A percentile compares a stretch with the other conserved stretches of the same genome.
These are phyloP conservation scores for Schwanniomyces pseudopolymorphus DNA, from an alignment of 805 yeast genomes.

Conservation along the genomic window DNA sequence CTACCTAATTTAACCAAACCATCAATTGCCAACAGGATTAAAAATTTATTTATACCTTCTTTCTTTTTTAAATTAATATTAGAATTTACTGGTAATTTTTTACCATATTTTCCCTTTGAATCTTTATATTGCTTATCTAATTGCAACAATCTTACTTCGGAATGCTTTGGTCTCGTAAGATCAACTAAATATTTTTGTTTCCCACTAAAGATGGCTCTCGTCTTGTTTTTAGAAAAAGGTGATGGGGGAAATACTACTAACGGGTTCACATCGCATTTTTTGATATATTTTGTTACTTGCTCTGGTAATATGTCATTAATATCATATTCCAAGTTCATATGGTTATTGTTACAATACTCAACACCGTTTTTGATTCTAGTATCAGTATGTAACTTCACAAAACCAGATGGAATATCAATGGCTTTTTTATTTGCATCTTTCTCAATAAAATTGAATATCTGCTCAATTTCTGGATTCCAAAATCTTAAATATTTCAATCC, in stretches of 20 bases:
- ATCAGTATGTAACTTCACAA: conserved; percentile 14
- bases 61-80: conserved; percentile 7
- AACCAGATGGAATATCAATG: conserved; percentile 7
- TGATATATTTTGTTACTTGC: conserved; percentile 4
- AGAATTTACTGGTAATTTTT: conserved; percentile 8
- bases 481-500: conserved; percentile 29
- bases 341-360: conserved; percentile 1
- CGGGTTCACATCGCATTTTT: conserved; percentile 22
- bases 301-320: conserved; percentile 14
- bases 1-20: conserved; percentile 30
- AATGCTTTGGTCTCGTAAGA: conserved; percentile 23
- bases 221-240: conserved; percentile 20
- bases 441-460: conserved; percentile 13
- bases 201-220: conserved; percentile 23
- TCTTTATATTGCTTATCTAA: conserved; percentile 13
- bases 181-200: conserved; percentile 29
- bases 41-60: conserved; percentile 28
- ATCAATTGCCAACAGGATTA: conserved; percentile 30
- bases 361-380: conserved; percentile 11
- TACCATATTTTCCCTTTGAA: conserved; percentile 21
- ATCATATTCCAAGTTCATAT: conserved; percentile 1
- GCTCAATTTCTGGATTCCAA: conserved; percentile 36
- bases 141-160: conserved; percentile 15
- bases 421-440: conserved; percentile 4
- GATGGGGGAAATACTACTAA: conserved; percentile 30